These are phyloP conservation scores for Termitomyces sp. DNA, from an alignment of 768 basidiomycete species.

Conservation along the genomic window DNA sequence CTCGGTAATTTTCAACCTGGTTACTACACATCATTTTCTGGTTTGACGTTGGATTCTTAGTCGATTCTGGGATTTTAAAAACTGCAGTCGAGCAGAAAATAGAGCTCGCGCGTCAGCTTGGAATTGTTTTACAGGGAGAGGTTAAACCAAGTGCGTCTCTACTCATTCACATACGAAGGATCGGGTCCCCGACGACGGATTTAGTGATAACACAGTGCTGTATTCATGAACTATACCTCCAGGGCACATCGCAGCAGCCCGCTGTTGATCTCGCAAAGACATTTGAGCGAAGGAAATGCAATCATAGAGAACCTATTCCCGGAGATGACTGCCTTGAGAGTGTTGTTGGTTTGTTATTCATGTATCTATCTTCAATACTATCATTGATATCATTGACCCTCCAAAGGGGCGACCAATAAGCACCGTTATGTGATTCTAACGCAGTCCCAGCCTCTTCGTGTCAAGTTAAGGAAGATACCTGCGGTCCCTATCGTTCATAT, in stretches of 20 bases:
- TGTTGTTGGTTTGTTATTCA: slow-evolving; percentile 63
- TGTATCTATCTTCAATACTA: not conserved
- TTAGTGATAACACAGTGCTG: slow-evolving; percentile 99
- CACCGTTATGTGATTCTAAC: slow-evolving; percentile 90
- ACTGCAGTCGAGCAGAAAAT: slow-evolving; percentile 61
- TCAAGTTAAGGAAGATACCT: slow-evolving; percentile 64
- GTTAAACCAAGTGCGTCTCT: slow-evolving; percentile 82
- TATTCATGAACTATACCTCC: slow-evolving; percentile 88
- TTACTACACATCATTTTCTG: slow-evolving; percentile 2
- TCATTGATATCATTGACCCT: not conserved
- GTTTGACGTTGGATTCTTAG: slow-evolving; percentile 30
- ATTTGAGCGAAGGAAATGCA: slow-evolving; percentile 92
- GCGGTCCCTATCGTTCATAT: slow-evolving; percentile 89
- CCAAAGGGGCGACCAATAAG: slow-evolving; percentile 73
- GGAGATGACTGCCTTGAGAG: slow-evolving; percentile 79
- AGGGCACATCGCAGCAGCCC: slow-evolving; percentile 67
- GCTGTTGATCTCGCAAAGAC: slow-evolving; percentile 87
- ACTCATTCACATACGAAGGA: slow-evolving; percentile 4
- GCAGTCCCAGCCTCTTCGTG: slow-evolving; percentile 71
- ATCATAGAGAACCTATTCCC: slow-evolving; percentile 83
- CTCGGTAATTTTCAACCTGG: slow-evolving; percentile 48
- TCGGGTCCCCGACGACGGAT: slow-evolving; percentile 38
- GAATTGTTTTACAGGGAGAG: slow-evolving; percentile 75
- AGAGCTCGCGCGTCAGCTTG: slow-evolving; percentile 73
- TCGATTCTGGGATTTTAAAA: slow-evolving; percentile 83